A percentile compares a stretch with the other conserved stretches of the same genome.
phyloP scores from a whole-genome alignment of 2,329 filamentous ascomycete species.

The Cordyceps pruinosa region DNA sequence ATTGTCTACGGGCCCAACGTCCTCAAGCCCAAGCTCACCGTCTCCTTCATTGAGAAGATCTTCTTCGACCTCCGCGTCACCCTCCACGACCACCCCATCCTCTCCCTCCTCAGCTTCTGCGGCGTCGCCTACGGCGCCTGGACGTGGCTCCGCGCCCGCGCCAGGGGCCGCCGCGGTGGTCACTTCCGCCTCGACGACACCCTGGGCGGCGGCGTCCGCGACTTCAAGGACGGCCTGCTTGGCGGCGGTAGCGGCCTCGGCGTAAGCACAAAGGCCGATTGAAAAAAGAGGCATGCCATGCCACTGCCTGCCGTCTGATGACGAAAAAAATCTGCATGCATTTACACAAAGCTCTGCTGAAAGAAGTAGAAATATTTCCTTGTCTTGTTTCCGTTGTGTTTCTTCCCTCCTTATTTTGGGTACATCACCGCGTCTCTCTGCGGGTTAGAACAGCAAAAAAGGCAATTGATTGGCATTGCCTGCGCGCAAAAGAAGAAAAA shows the following conservation, averaged over 20 bases:
- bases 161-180: constrained; percentile 47
- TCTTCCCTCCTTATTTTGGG: not conserved
- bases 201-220: constrained; percentile 35
- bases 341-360: not conserved
- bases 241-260: constrained; percentile 43
- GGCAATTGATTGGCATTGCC: too few species aligned
- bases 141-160: constrained; percentile 48
- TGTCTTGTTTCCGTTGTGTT: not conserved
- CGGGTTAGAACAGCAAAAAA: constrained; percentile 4
- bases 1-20: constrained; percentile 61
- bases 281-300: not conserved
- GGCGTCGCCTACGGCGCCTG: constrained; percentile 47
- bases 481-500: constrained; percentile 4
- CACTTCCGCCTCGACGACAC: constrained; percentile 58
- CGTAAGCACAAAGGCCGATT: constrained; percentile 46
- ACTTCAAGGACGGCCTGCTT: constrained; percentile 59
- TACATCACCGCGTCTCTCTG: constrained; percentile 1
- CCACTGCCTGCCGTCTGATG: not conserved
- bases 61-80: constrained; percentile 59
- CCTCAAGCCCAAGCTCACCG: constrained; percentile 72
- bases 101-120: constrained; percentile 50
- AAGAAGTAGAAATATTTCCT: not conserved
- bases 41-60: constrained; percentile 62
- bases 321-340: not conserved
- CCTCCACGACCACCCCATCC: constrained; percentile 52